These are phyloP conservation scores for Aspergillus sp. DNA, from an alignment of 2,329 filamentous ascomycete species.

Conservation along the genomic window DNA sequence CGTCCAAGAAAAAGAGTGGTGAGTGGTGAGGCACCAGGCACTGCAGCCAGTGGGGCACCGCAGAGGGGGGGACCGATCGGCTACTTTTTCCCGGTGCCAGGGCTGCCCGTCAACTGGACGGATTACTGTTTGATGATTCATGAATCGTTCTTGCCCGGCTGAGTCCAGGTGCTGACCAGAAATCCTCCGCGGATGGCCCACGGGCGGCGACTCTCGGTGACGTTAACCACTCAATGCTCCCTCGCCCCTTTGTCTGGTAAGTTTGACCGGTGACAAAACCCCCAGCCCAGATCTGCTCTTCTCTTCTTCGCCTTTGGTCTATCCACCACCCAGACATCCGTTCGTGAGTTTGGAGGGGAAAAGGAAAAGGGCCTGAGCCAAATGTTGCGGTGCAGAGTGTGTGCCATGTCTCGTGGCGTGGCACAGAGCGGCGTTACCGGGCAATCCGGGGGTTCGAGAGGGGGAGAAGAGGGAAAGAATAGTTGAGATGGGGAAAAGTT, in stretches of 20 bases:
- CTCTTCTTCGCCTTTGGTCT: not conserved
- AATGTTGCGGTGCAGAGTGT: not conserved
- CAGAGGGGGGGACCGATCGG: slow-evolving; percentile 3
- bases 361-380: not conserved
- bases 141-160: slow-evolving; percentile 1
- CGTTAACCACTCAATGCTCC: slow-evolving; percentile 21
- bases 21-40: slow-evolving; percentile 13
- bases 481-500: no score
- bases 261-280: slow-evolving; percentile 6
- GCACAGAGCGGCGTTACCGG: not conserved
- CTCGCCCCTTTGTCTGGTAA: slow-evolving; percentile 14
- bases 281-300: not conserved
- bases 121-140: slow-evolving; percentile 11
- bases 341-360: not conserved
- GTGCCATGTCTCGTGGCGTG: not conserved
- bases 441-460: no score
- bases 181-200: slow-evolving; percentile 1
- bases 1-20: no score
- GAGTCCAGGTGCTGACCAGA: slow-evolving; percentile 7
- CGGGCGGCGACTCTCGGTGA: slow-evolving; percentile 14
- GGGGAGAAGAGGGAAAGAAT: no score
- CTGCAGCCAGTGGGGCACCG: slow-evolving; percentile 7
- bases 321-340: not conserved
- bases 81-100: slow-evolving; percentile 8
- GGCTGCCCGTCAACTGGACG: not conserved